Base-by-base conservation (phyloP, 495 filamentous ascomycete genomes). In the Daldinia bambusicola region DNA sequence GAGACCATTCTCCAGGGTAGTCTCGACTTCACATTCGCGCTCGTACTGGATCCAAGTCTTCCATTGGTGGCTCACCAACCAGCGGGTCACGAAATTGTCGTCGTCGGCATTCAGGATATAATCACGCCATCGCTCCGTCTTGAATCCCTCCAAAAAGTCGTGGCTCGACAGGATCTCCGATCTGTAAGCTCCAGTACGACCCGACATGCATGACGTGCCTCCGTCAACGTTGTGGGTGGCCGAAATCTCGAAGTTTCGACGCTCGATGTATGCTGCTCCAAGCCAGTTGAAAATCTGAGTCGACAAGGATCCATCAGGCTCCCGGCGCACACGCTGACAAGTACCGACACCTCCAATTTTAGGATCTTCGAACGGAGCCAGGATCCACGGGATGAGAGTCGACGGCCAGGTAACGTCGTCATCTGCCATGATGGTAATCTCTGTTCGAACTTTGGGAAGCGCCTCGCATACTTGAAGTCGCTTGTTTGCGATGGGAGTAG, bases 31-130 rank as follows among this genome's bases (percentile, higher is more conserved):
- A 22, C 87, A 82, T 55, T 88, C 85, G 3, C 78, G 71, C 57
- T 85, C 83, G 75, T 88, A 85, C 76, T 92, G 89, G 68, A 91
- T 84, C 67, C 85, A 84, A 51, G 89, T 88, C 58, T 85, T 83
- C 85, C 84, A 91, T 16, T 83, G 80, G 53, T 81, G 71, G 36
- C 74, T 76, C 34, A 90, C 87, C 62, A 85, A 77, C 82, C 85
- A 91, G 8, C 90, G 84, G 0, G 90, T 91, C 67, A 87, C 84
- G 74, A 87, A 92, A 74, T 92, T 91, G 80, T 92, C 90, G 74
- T 91, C 88, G 76, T 91, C 89, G 0, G 88, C 83, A 61, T 88
- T 87, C 20, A 91, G 79, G 5, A 71, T 60, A 14, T 71, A 76
- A 66, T 87, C 84, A 67, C 83, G 84, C 71, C 84, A 87, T 14